A percentile compares a stretch with the other conserved stretches of the same genome.
Conservation (phyloP, 1,139 yeast species). For the Yamadazyma oceani region DNA sequence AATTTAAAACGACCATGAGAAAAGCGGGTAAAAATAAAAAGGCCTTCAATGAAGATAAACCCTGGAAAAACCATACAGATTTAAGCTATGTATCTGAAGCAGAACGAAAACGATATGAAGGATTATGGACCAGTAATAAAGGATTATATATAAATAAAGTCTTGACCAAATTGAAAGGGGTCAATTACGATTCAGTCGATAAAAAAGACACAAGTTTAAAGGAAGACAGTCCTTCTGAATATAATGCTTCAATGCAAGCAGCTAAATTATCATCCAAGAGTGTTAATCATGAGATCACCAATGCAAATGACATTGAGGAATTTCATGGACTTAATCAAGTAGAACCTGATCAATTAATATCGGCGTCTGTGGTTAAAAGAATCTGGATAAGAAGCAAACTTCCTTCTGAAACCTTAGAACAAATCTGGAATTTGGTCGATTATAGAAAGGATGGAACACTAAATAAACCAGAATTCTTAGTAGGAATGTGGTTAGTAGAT, state of each 20-base stretch:
- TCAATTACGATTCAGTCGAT: constrained; percentile 22
- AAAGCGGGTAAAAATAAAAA: constrained; percentile 49
- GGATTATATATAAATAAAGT: constrained; percentile 58
- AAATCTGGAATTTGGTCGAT: constrained; percentile 83
- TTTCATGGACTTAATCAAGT: constrained; percentile 36
- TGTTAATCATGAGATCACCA: constrained; percentile 15
- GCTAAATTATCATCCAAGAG: constrained; percentile 32
- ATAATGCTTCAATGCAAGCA: constrained; percentile 28
- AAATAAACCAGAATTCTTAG: constrained; percentile 77
- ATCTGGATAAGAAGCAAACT: constrained; percentile 80
- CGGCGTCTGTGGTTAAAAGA: constrained; percentile 68
- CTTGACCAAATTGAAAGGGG: constrained; percentile 35
- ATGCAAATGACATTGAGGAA: constrained; percentile 22
- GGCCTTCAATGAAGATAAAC: constrained; percentile 82
- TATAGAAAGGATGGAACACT: constrained; percentile 73
- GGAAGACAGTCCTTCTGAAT: neutral
- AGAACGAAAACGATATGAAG: constrained; percentile 87
- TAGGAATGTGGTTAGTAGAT: constrained; percentile 95
- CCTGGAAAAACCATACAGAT: constrained; percentile 88
- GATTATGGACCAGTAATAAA: constrained; percentile 87
- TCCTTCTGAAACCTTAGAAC: constrained; percentile 58
- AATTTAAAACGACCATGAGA: constrained; percentile 68
- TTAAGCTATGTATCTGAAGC: constrained; percentile 59
- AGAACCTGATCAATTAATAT: constrained; percentile 44
- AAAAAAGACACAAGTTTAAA: constrained; percentile 9